phyloP scores from a whole-genome alignment of 768 basidiomycete genomes.

The Suillus brevipes region DNA sequence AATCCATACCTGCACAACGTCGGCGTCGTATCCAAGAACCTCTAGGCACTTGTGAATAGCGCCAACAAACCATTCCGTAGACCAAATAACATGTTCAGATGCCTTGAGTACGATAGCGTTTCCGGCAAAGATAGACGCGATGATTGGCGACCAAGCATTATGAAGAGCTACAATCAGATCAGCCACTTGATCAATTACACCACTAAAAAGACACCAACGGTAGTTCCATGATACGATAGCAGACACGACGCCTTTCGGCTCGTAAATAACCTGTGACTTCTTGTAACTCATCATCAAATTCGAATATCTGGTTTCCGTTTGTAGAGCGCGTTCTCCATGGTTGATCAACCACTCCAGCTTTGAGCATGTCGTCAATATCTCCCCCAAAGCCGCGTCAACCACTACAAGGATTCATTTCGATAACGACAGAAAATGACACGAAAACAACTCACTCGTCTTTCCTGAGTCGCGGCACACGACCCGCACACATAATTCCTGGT shows the following conservation, averaged over 20 bases:
- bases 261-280: constrained; percentile 75
- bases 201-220: constrained; percentile 46
- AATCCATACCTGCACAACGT: constrained; percentile 75
- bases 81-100: constrained; percentile 92
- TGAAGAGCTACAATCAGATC: constrained; percentile 66
- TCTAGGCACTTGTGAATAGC: constrained; percentile 76
- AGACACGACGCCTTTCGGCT: constrained; percentile 90
- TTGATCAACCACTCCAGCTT: constrained; percentile 92
- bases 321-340: constrained; percentile 76
- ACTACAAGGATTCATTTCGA: constrained; percentile 45
- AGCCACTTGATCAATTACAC: neutral
- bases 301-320: constrained; percentile 67
- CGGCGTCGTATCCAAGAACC: constrained; percentile 80
- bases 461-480: constrained; percentile 94
- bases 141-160: constrained; percentile 91
- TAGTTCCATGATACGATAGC: constrained; percentile 97
- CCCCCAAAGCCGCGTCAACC: constrained; percentile 91
- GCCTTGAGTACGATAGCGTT: constrained; percentile 91
- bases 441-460: constrained; percentile 67
- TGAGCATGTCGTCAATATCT: constrained; percentile 91
- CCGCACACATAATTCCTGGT: constrained; percentile 82
- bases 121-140: constrained; percentile 88
- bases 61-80: constrained; percentile 77
- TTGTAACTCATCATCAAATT: constrained; percentile 77
- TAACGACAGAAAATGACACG: neutral